These are phyloP conservation scores for Kluyveromyces aestuarii DNA, from an alignment of 805 yeast genomes.

Conservation along the genomic window DNA sequence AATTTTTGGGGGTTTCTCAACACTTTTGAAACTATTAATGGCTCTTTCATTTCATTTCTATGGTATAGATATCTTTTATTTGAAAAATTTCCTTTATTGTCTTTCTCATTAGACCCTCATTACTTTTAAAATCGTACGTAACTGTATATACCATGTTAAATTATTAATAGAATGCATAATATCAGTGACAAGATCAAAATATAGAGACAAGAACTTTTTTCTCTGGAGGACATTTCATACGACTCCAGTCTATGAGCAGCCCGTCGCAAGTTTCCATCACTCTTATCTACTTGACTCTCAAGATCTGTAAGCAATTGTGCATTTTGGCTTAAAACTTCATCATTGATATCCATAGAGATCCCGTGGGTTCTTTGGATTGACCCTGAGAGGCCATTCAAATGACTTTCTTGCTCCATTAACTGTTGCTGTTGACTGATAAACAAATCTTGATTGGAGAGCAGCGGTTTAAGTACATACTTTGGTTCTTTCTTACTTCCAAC, in stretches of 20 bases:
- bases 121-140: too few species aligned
- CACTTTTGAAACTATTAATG: background rate
- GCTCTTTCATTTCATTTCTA: background rate
- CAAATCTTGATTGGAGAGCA: slow-evolving; percentile 28
- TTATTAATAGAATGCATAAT: slow-evolving; percentile 34
- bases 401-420: slow-evolving; percentile 37
- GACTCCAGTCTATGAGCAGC: slow-evolving; percentile 34
- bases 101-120: background rate
- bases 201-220: slow-evolving; percentile 42
- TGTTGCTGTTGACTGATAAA: slow-evolving; percentile 40
- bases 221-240: slow-evolving; percentile 34
- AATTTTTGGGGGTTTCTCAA: background rate
- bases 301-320: slow-evolving; percentile 38
- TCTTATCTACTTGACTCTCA: slow-evolving; percentile 37
- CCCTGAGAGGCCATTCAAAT: slow-evolving; percentile 32
- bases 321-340: slow-evolving; percentile 41
- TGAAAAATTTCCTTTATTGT: too few species aligned
- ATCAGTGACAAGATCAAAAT: slow-evolving; percentile 37
- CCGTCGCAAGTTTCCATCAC: slow-evolving; percentile 32
- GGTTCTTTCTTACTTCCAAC: background rate
- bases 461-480: slow-evolving; percentile 2
- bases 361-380: slow-evolving; percentile 38
- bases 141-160: slow-evolving; percentile 9
- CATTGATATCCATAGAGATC: slow-evolving; percentile 38
- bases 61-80: too few species aligned